Evolutionary conservation across 441 rosid species (phyloP).

Genomic region (Erodium trifolium): DNA sequence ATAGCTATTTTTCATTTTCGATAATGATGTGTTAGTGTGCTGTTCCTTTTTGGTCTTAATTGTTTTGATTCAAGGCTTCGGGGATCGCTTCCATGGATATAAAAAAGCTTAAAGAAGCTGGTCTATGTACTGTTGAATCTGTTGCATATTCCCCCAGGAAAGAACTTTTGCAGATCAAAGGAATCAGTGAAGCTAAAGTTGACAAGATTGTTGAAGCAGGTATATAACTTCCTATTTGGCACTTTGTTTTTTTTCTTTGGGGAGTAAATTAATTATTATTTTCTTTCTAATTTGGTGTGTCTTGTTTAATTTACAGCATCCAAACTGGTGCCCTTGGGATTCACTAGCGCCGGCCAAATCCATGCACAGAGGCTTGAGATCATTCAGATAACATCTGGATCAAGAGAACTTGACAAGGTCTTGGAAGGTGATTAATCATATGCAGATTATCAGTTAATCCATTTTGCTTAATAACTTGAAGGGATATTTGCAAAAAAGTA

Average conservation of each 20-base stretch:
- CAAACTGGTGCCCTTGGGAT: conserved; percentile 81
- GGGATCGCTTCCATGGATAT: conserved; percentile 85
- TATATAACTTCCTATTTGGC: conserved; percentile 15
- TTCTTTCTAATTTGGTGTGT: too few relatives aligned
- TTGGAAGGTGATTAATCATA: conserved; percentile 52
- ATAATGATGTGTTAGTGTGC: background rate
- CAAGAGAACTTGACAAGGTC: conserved; percentile 83
- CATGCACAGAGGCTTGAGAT: conserved; percentile 91
- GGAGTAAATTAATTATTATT: background rate
- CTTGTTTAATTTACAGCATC: conserved; percentile 47
- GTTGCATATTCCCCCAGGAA: conserved; percentile 85
- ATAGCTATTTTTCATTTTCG: conserved; percentile 6
- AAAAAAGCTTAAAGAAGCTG: conserved; percentile 90
- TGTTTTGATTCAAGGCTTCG: conserved; percentile 42
- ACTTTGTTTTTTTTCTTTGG: background rate
- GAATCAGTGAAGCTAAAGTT: conserved; percentile 92
- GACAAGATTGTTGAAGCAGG: conserved; percentile 96
- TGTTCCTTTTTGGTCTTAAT: conserved; percentile 8
- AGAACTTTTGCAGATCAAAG: conserved; percentile 94
- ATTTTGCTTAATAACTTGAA: background rate
- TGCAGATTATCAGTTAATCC: background rate
- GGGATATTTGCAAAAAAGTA: too few relatives aligned
- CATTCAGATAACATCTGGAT: conserved; percentile 91
- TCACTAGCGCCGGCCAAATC: conserved; percentile 85
- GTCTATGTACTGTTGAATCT: conserved; percentile 87